phyloP scores from a whole-genome alignment of 495 filamentous ascomycete species.

The Elaphomyces granulatus region DNA sequence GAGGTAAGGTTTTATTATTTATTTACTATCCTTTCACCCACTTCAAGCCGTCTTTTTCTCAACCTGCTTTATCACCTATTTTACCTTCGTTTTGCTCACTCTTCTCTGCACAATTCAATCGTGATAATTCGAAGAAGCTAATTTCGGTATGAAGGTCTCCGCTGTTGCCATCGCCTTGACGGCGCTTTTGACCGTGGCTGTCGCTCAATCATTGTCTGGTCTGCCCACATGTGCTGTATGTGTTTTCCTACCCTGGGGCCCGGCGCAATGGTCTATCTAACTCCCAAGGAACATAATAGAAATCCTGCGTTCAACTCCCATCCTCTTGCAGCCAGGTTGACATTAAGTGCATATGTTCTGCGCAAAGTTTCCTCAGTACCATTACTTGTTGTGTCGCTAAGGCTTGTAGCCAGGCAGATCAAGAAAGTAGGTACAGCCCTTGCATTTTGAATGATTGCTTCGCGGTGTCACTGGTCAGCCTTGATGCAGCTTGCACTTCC shows the following conservation, averaged over 20 bases:
- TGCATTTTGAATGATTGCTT: neutral
- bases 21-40: no score
- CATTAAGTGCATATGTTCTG: constrained; percentile 52
- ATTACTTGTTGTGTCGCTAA: constrained; percentile 54
- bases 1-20: no score
- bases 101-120: no score
- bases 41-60: no score
- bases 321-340: constrained; percentile 41
- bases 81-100: no score
- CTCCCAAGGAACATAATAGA: constrained; percentile 19
- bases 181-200: constrained; percentile 18
- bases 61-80: no score
- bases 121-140: no score
- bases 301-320: constrained; percentile 38
- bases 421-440: constrained; percentile 32
- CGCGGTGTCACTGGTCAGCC: neutral
- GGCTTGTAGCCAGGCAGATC: constrained; percentile 39
- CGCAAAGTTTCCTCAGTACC: constrained; percentile 39
- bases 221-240: constrained; percentile 42
- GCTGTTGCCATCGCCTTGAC: constrained; percentile 18
- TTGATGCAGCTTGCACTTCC: neutral
- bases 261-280: neutral
- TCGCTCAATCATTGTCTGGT: constrained; percentile 25
- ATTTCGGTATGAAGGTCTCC: constrained; percentile 25
- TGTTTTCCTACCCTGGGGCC: constrained; percentile 9